These are phyloP conservation scores for Penicillium sp. DNA, from an alignment of 2,329 filamentous ascomycete species.

Conservation along the genomic window DNA sequence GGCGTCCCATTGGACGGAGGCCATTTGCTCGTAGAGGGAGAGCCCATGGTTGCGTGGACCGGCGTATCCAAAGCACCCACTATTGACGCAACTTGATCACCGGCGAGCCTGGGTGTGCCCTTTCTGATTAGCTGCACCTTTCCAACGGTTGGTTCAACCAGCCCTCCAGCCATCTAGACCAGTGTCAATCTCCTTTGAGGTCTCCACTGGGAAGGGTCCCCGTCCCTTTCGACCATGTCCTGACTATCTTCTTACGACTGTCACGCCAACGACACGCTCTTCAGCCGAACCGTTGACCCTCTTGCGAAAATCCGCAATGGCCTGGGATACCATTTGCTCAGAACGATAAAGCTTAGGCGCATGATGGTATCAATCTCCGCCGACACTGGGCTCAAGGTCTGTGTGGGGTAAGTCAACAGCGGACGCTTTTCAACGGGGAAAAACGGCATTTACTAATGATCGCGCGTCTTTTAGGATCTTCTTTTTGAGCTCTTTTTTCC, in stretches of 20 bases:
- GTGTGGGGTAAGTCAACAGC: slow-evolving; percentile 29
- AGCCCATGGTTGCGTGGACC: slow-evolving; percentile 18
- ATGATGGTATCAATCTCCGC: slow-evolving; percentile 29
- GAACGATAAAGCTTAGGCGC: slow-evolving; percentile 13
- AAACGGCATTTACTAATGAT: slow-evolving; percentile 19
- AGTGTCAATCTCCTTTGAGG: slow-evolving; percentile 20
- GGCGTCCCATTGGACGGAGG: slow-evolving; percentile 7
- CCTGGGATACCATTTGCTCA: not conserved
- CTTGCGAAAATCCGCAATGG: slow-evolving; percentile 14
- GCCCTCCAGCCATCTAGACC: slow-evolving; percentile 4
- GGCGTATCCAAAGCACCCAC: slow-evolving; percentile 5
- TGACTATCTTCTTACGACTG: not conserved
- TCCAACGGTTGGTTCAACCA: not conserved
- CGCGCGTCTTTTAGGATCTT: slow-evolving; percentile 24
- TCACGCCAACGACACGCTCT: slow-evolving; percentile 4
- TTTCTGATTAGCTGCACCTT: slow-evolving; percentile 12
- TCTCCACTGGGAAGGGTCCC: slow-evolving; percentile 13
- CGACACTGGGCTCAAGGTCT: slow-evolving; percentile 32
- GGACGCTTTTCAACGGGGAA: slow-evolving; percentile 1
- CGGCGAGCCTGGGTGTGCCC: slow-evolving; percentile 9
- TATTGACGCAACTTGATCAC: slow-evolving; percentile 22
- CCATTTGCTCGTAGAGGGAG: not conserved
- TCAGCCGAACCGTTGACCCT: slow-evolving; percentile 2
- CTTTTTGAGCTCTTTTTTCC: slow-evolving; percentile 35
- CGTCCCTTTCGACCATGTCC: slow-evolving; percentile 2